Evolutionary conservation across 768 basidiomycete genomes (phyloP).

Genomic region (Mycena vulgaris): DNA sequence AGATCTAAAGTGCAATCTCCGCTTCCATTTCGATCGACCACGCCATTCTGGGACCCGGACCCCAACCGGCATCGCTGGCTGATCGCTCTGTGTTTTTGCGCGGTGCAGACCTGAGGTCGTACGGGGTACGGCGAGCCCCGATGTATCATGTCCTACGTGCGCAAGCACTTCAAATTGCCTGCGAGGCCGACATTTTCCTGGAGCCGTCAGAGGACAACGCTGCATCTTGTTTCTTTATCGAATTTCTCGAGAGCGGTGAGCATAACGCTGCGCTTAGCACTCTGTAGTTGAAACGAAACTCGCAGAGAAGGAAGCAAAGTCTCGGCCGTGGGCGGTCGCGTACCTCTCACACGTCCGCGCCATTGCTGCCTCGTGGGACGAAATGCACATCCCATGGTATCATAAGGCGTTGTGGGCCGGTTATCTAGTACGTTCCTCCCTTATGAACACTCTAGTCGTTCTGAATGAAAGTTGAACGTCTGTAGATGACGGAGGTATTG

Average conservation of each 20-base stretch:
- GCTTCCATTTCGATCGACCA: conserved; percentile 10
- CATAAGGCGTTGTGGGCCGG: background rate
- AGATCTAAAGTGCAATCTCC: conserved; percentile 3
- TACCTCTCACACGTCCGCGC: conserved; percentile 20
- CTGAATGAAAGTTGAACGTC: too few species aligned
- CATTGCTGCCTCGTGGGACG: background rate
- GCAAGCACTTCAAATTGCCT: conserved; percentile 5
- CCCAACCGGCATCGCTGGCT: conserved; percentile 2
- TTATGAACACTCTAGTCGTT: too few species aligned
- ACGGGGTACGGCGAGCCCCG: conserved; percentile 13
- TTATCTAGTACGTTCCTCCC: background rate
- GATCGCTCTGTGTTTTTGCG: conserved; percentile 20
- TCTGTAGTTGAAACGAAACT: background rate
- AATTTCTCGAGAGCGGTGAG: conserved; percentile 11
- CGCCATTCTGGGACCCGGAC: conserved; percentile 14
- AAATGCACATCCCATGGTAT: background rate
- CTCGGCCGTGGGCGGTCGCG: conserved; percentile 20
- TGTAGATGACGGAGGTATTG: conserved; percentile 7
- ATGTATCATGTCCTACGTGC: background rate
- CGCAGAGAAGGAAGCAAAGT: background rate
- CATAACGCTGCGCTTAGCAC: background rate
- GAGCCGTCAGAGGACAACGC: conserved; percentile 24
- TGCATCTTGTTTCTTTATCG: conserved; percentile 8
- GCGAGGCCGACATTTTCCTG: background rate
- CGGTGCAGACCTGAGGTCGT: conserved; percentile 10